Conservation (phyloP, 768 basidiomycete genomes). For the Tylopilus plumbeoviolaceoides region DNA sequence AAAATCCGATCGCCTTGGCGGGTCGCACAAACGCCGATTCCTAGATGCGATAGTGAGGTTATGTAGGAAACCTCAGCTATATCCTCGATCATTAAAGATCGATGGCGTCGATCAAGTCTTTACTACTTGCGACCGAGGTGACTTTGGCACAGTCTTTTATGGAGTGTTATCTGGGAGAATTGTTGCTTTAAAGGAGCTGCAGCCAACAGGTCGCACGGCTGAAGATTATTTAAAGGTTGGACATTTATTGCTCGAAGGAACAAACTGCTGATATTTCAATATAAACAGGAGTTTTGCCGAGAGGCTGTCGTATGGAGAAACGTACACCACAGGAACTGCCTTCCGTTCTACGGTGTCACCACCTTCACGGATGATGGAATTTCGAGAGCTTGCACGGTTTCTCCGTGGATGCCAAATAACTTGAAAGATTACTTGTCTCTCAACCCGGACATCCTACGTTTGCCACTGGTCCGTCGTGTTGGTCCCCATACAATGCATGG, state of each 20-base stretch:
- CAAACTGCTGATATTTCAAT: conserved; percentile 1
- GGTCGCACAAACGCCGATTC: conserved; percentile 28
- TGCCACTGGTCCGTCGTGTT: conserved; percentile 29
- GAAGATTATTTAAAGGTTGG: conserved; percentile 26
- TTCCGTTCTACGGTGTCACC: conserved; percentile 30
- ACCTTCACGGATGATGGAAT: conserved; percentile 7
- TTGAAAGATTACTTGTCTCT: conserved; percentile 27
- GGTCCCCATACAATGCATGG: not conserved
- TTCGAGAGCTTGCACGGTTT: conserved; percentile 18
- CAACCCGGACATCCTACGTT: conserved; percentile 25
- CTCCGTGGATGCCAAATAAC: conserved; percentile 28
- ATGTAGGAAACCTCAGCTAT: conserved; percentile 26
- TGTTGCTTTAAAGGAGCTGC: conserved; percentile 32
- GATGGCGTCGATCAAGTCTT: conserved; percentile 9
- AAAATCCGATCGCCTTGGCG: conserved; percentile 17
- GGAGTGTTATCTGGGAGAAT: conserved; percentile 23
- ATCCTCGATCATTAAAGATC: conserved; percentile 27
- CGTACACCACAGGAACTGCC: conserved; percentile 25
- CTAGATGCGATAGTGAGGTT: conserved; percentile 28
- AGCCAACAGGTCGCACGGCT: conserved; percentile 16
- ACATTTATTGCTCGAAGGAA: not conserved
- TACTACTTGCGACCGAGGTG: conserved; percentile 21
- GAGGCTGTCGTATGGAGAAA: conserved; percentile 33
- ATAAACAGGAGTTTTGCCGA: conserved; percentile 24
- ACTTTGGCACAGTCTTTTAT: conserved; percentile 32